Base-by-base conservation (phyloP, 495 filamentous ascomycete species). In the Thozetella sp. region DNA sequence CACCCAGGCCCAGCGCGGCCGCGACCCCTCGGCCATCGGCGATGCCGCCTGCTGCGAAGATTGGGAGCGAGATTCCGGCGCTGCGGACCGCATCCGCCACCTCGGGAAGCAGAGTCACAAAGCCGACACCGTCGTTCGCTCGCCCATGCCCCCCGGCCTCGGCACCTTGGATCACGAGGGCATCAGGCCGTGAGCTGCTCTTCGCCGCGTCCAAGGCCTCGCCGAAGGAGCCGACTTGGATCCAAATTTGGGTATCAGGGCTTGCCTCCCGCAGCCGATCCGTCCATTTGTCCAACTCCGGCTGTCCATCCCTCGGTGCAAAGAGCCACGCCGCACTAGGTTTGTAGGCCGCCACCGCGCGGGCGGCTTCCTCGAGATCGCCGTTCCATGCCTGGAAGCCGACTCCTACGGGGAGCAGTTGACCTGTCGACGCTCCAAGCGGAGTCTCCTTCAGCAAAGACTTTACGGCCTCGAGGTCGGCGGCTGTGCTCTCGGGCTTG, bases 41-140 rank as follows among this genome's bases (percentile, higher is more conserved):
- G 65, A 97, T 96, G 3, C 94, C 94, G 15, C 94, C 94, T 0
- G 90, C 93, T 1, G 94, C 94, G 62, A 98, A 93, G 64, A 98
- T 94, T 0, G 94, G 93, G 11, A 93, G 84, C 11, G 43, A 48
- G 9, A 20, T n/a, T 4, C 77, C 79, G 2, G 91, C 76, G 1
- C 80, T 83, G 17, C 80, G 80, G 19, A 95, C 81, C 1, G 85
- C 83, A 74, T 98, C 94, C 17, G 91, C 79, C 25, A 93, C 92
- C 46, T 93, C 83, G 60, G 84, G 87, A 23, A 98, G 79, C 6
- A 98, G 83, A 2, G 95, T 85, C 60, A 97, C 93, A 73, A 97
- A 92, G 66, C 97, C 96, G 56, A 90, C 92, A 71, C 96, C 95
- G 66, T 97, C 93, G 23, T 80, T 80, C 72, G 96, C 90, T 50